phyloP scores from a whole-genome alignment of 306 rosid species.

The Cucurbita ficifolia region DNA sequence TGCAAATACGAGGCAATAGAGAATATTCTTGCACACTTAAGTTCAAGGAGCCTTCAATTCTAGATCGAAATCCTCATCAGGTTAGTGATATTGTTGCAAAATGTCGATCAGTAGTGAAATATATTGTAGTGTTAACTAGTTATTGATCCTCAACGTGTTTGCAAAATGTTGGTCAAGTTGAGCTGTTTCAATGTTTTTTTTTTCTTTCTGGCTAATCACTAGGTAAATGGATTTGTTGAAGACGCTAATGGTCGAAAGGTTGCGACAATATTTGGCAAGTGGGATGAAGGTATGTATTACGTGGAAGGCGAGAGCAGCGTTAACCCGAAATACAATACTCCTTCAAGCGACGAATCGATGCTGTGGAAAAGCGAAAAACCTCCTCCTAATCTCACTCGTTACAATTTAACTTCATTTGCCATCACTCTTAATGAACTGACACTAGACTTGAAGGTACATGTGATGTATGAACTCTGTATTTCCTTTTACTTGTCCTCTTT shows the following conservation, averaged over 20 bases:
- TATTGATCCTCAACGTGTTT: not conserved
- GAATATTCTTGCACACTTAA: constrained; percentile 68
- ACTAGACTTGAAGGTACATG: constrained; percentile 68
- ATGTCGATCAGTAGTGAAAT: not conserved
- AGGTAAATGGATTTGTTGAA: constrained; percentile 86
- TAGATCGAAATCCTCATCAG: constrained; percentile 97
- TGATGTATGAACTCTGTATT: constrained; percentile 23
- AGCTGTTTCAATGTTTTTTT: not conserved
- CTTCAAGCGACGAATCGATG: constrained; percentile 31
- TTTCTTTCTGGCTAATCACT: not conserved
- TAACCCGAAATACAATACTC: constrained; percentile 34
- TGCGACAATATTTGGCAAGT: constrained; percentile 77
- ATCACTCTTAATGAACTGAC: constrained; percentile 80
- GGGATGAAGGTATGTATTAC: constrained; percentile 78
- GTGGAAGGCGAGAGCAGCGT: constrained; percentile 38
- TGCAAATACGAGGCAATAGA: constrained; percentile 79
- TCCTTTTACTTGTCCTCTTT: constrained; percentile 39
- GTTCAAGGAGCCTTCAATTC: constrained; percentile 87
- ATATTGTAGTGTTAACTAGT: not conserved
- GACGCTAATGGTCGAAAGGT: constrained; percentile 45
- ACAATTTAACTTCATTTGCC: constrained; percentile 88
- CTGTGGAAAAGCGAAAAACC: constrained; percentile 74
- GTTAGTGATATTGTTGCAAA: constrained; percentile 25
- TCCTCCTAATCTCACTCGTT: constrained; percentile 64
- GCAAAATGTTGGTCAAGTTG: not conserved